Conservation (phyloP, 208 protist genomes). For the Wallacemonas rigidus region DNA sequence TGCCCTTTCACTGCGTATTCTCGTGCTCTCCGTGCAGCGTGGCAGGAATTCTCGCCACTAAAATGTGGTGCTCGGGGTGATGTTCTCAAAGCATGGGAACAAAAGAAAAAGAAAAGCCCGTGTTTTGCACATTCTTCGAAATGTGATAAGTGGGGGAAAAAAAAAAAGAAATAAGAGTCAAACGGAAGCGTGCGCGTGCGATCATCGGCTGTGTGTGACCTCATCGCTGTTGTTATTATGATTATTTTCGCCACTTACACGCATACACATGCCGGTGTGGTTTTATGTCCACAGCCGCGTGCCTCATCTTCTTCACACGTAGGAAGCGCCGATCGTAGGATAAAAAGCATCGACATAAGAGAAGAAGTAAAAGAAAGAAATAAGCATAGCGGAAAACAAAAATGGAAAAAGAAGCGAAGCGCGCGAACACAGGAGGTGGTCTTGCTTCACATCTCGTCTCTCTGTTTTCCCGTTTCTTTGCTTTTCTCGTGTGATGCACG, state of each 20-base stretch:
- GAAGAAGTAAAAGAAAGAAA: background rate
- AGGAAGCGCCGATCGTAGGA: background rate
- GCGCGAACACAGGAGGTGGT: too few relatives aligned
- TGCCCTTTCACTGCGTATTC: conserved; percentile 23
- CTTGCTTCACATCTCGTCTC: too few relatives aligned
- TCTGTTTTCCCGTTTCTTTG: background rate
- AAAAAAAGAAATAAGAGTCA: background rate
- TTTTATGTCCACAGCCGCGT: background rate
- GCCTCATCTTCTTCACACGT: background rate
- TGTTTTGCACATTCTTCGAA: background rate
- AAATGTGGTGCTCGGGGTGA: background rate
- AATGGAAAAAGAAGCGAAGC: background rate
- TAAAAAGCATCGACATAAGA: background rate
- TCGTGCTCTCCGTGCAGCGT: conserved; percentile 29
- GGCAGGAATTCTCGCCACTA: background rate
- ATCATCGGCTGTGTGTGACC: too few relatives aligned
- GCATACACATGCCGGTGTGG: background rate
- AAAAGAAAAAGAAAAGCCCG: conserved; percentile 1
- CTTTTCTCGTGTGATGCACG: background rate
- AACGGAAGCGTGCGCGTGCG: too few relatives aligned
- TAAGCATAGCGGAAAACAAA: background rate
- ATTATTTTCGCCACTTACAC: background rate
- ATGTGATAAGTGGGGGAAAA: background rate
- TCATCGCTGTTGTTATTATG: too few relatives aligned
- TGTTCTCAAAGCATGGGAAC: background rate